Evolutionary conservation across 129 eudicot species (phyloP).

Genomic region (Lactuca sativa): DNA sequence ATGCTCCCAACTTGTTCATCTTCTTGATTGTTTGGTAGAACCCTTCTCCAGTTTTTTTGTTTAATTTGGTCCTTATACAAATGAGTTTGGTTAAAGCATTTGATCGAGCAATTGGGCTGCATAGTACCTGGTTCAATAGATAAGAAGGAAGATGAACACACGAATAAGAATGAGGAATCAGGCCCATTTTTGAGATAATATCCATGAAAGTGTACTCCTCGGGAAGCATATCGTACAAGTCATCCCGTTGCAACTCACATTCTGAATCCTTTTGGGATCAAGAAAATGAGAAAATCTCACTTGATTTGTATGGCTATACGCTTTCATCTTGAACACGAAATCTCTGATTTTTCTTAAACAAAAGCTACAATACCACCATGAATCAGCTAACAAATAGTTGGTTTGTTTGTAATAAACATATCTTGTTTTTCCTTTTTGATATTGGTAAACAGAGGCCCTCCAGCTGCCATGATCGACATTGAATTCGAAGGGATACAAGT

Average conservation of each 20-base stretch:
- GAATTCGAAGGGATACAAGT: conserved; percentile 51
- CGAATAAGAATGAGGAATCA: conserved; percentile 52
- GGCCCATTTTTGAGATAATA: conserved; percentile 51
- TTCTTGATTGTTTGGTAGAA: no score
- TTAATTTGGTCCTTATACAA: no score
- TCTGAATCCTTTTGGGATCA: conserved; percentile 37
- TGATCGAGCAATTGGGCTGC: no score
- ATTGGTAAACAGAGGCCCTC: conserved; percentile 57
- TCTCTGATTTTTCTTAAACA: conserved; percentile 30
- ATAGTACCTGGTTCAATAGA: no score
- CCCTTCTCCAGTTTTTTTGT: no score
- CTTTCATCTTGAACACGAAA: conserved; percentile 57
- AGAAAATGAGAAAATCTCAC: conserved; percentile 38
- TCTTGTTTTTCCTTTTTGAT: conserved; percentile 41
- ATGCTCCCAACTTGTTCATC: no score
- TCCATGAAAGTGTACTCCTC: conserved; percentile 57
- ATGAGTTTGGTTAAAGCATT: no score
- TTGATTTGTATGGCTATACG: conserved; percentile 51
- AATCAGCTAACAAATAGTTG: conserved; percentile 36
- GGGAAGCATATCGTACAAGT: conserved; percentile 58
- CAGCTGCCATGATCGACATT: conserved; percentile 34
- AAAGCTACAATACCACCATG: no score
- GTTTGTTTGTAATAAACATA: conserved; percentile 51
- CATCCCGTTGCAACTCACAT: conserved; percentile 44
- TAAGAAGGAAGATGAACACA: conserved; percentile 47